Base-by-base conservation (phyloP, 129 eudicot genomes). In the Flaveria bidentis region DNA sequence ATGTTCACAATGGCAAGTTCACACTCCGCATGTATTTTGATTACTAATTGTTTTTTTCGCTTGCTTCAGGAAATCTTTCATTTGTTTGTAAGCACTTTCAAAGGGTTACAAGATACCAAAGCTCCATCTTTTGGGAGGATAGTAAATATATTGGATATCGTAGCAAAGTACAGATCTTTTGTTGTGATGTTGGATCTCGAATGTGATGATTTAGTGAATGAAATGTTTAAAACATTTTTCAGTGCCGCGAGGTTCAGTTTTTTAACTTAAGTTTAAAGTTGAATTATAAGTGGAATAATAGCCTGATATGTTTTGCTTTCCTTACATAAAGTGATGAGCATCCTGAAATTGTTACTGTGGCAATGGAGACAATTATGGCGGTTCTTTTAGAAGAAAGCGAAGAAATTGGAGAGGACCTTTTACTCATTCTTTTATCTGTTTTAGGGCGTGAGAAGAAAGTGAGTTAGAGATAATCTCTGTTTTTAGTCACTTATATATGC, bases 171-270 rank as follows among this genome's bases (percentile, higher is more conserved):
- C 75, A 85, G 96, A 84, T 94, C 97, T 4, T 94, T 96, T 33
- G 94, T 94, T 78, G 96, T 94, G 83, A 91, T 94, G 96, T 84
- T 94, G 84, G 99, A 94, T 86, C 97, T 94, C 42, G 99, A 94
- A 82, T 94, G 99, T 81, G 99, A 91, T 78, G 93, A 91, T 79
- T 94, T 94, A 69, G 83, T 94, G 22, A 80, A 81, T 45, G 90
- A 91, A 83, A 91, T 91, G 91, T 89, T 94, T 78, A 84, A 76
- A 39, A 89, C 94, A 7, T 94, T 91, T 74, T 78, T 94, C 28
- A 68, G 86, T 69, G 96, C 89, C 78, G 92, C 84, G 85, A 94
- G 99, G 99, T 94, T 46, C 39, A 49, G 28, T 67, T 77, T 73
- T 22, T 51, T 56, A 53, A 67, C 78, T 53, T 74, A 42, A 44